A percentile compares a stretch with the other conserved stretches of the same genome.
phyloP scores from a whole-genome alignment of 768 basidiomycete species.

The Hemileccinum rubropunctum region DNA sequence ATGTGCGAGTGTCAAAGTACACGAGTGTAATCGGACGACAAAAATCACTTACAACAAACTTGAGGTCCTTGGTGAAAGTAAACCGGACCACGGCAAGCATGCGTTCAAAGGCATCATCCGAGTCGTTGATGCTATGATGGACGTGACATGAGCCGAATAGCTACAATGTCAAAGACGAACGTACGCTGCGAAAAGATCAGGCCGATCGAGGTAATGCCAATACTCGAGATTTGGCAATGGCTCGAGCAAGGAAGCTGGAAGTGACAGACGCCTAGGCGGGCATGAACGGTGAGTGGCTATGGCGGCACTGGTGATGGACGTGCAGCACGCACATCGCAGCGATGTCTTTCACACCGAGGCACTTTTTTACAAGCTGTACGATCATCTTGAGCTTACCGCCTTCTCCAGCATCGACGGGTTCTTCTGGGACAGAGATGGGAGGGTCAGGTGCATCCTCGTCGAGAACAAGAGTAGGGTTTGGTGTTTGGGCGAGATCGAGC shows the following conservation, averaged over 20 bases:
- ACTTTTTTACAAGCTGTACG: conserved; percentile 85
- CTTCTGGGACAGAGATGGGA: conserved; percentile 70
- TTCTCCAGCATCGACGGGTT: conserved; percentile 70
- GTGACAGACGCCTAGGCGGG: conserved; percentile 72
- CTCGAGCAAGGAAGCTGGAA: conserved; percentile 91
- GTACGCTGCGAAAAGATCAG: conserved; percentile 89
- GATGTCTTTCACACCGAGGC: conserved; percentile 91
- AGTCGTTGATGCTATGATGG: conserved; percentile 78
- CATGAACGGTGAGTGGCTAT: conserved; percentile 14
- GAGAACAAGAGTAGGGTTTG: conserved; percentile 7
- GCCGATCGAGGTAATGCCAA: conserved; percentile 90
- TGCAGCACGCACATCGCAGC: conserved; percentile 73
- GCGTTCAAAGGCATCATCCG: conserved; percentile 86
- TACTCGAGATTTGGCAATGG: conserved; percentile 96
- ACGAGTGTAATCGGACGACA: not conserved
- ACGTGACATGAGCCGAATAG: conserved; percentile 4
- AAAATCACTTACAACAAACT: conserved; percentile 67
- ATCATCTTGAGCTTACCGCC: conserved; percentile 95
- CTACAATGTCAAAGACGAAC: conserved; percentile 29
- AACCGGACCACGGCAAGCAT: conserved; percentile 93
- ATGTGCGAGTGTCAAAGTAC: conserved; percentile 3
- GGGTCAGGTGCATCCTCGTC: conserved; percentile 55
- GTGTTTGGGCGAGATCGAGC: conserved; percentile 8
- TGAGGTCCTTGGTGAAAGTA: conserved; percentile 90
- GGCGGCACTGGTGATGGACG: not conserved